phyloP scores from a whole-genome alignment of 139 green algal genomes.

The Asterochloris sp. region DNA sequence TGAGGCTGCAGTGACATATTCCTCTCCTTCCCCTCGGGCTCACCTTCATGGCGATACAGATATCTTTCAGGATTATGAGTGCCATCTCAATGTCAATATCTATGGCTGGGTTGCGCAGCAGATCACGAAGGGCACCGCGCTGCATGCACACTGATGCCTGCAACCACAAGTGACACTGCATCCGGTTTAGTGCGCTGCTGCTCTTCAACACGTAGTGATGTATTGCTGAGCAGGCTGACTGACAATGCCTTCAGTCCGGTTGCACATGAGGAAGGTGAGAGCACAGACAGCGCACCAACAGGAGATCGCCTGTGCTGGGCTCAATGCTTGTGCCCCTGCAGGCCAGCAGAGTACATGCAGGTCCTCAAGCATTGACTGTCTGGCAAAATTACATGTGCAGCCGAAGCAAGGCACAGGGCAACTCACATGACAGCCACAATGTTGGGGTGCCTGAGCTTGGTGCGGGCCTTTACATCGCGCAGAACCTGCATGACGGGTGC shows the following conservation, averaged over 20 bases:
- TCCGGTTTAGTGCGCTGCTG: not conserved
- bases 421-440: conserved; percentile 16
- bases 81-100: conserved; percentile 14
- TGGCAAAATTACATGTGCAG: not conserved
- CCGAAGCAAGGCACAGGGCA: not conserved
- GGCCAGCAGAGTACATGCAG: not conserved
- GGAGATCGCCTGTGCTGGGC: not conserved
- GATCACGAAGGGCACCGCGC: not conserved
- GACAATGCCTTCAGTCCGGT: not conserved
- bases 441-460: conserved; percentile 10
- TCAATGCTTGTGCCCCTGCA: not conserved
- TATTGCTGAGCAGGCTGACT: not conserved
- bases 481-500: no score
- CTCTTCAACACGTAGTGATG: not conserved
- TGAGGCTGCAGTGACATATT: no score
- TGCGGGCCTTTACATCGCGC: no score
- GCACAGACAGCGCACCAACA: not conserved
- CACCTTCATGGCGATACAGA: conserved; percentile 8
- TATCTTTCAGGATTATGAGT: conserved; percentile 9
- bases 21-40: no score
- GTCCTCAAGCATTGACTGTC: no score
- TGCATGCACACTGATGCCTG: conserved; percentile 9
- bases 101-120: conserved; percentile 11
- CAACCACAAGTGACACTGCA: not conserved
- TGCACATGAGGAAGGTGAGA: not conserved